Evolutionary conservation across 495 filamentous ascomycete genomes (phyloP).

Genomic region (Penicillium antarcticum): DNA sequence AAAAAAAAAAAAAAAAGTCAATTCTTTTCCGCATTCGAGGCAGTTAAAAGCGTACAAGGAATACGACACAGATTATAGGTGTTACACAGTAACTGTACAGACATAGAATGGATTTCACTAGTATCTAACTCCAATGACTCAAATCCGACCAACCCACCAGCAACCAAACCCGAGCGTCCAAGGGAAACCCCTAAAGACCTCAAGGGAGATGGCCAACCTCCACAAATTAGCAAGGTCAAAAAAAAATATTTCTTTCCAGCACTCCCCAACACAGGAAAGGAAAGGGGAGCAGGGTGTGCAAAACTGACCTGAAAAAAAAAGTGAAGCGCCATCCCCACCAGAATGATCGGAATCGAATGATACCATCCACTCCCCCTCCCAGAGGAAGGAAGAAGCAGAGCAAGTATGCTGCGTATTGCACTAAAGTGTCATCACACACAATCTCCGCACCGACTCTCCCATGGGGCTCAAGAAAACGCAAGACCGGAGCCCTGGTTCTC

Average conservation of each 20-base stretch:
- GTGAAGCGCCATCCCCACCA: slow-evolving; percentile 80
- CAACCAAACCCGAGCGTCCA: neutral
- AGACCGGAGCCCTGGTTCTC: neutral
- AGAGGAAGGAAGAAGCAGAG: slow-evolving; percentile 26
- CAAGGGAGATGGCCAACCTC: slow-evolving; percentile 14
- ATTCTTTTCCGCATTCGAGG: too few relatives aligned
- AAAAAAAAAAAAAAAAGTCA: too few relatives aligned
- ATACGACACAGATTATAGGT: neutral
- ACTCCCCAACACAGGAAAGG: slow-evolving; percentile 11
- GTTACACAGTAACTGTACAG: neutral
- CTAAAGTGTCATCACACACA: slow-evolving; percentile 90
- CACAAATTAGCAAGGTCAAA: slow-evolving; percentile 41
- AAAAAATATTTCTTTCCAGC: slow-evolving; percentile 32
- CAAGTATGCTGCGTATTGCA: slow-evolving; percentile 96
- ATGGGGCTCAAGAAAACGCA: slow-evolving; percentile 47
- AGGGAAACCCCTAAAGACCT: slow-evolving; percentile 9
- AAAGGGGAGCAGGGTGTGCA: slow-evolving; percentile 5
- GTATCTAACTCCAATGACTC: neutral
- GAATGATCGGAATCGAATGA: slow-evolving; percentile 99
- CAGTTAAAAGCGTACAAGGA: too few relatives aligned
- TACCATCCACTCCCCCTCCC: slow-evolving; percentile 51
- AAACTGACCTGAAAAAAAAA: slow-evolving; percentile 61
- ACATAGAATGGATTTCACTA: neutral
- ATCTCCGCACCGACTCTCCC: slow-evolving; percentile 94
- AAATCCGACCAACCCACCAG: neutral